Evolutionary conservation across 225 moss, liverwort and hornwort genomes (phyloP).

Genomic region (Rhytidiadelphus loreus): DNA sequence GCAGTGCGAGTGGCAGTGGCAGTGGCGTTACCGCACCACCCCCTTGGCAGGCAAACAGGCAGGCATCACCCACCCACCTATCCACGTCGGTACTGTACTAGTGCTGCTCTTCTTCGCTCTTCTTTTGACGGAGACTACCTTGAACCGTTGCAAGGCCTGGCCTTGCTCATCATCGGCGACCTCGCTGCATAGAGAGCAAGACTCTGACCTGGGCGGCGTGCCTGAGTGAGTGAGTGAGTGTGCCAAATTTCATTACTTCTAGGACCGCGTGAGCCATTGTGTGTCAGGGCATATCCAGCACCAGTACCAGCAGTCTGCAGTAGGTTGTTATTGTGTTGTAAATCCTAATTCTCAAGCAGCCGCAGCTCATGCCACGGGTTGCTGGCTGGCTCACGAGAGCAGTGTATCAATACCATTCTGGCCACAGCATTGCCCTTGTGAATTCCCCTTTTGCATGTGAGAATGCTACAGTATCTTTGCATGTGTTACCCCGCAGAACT

Average conservation of each 20-base stretch:
- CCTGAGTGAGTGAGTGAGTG: background rate
- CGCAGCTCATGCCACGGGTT: background rate
- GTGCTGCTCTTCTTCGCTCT: background rate
- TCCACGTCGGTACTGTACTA: background rate
- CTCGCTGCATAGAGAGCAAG: background rate
- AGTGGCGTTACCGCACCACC: background rate
- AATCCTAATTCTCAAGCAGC: background rate
- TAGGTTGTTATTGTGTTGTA: background rate
- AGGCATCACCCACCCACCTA: background rate
- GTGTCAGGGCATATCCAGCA: background rate
- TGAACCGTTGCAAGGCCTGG: background rate
- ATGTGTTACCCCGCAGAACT: background rate
- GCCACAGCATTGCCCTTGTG: background rate
- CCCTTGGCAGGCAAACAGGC: background rate
- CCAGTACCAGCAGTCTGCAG: background rate
- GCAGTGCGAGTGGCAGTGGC: background rate
- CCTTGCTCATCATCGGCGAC: background rate
- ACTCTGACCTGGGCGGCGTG: background rate
- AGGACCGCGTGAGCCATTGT: background rate
- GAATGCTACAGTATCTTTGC: background rate
- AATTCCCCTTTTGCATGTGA: background rate
- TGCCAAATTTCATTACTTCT: background rate
- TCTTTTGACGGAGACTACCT: background rate
- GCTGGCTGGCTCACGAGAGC: background rate
- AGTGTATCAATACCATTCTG: background rate